phyloP scores from a whole-genome alignment of 306 rosid genomes.

The Alnus rubra region DNA sequence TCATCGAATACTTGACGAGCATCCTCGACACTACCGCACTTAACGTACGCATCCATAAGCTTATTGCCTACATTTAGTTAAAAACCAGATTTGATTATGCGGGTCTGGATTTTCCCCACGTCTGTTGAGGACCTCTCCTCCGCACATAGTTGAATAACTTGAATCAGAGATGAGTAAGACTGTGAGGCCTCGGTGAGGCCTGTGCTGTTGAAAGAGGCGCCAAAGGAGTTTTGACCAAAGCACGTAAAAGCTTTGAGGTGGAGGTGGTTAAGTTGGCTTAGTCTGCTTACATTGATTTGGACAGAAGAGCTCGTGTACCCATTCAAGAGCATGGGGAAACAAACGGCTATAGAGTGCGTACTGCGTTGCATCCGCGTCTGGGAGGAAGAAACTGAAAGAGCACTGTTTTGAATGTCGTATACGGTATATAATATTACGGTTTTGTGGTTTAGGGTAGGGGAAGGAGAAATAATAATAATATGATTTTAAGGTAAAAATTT shows the following conservation, averaged over 20 bases:
- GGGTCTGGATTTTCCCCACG: conserved; percentile 43
- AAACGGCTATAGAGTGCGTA: not conserved
- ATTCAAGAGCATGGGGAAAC: not conserved
- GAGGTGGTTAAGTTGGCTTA: conserved; percentile 1
- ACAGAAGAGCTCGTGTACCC: not conserved
- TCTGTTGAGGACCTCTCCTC: conserved; percentile 38
- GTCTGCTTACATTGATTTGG: not conserved
- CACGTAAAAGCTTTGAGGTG: conserved; percentile 1
- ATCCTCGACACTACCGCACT: conserved; percentile 45
- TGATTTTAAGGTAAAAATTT: no score
- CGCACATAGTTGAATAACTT: conserved; percentile 22
- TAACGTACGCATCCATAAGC: conserved; percentile 51
- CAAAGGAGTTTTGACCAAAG: conserved; percentile 8
- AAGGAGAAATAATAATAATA: no score
- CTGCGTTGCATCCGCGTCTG: not conserved
- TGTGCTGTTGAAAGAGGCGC: conserved; percentile 8
- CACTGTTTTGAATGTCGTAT: no score
- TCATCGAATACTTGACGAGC: conserved; percentile 66
- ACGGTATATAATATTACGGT: no score
- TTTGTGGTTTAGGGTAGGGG: no score
- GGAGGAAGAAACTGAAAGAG: no score
- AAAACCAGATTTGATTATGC: conserved; percentile 43
- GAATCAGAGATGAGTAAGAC: conserved; percentile 44
- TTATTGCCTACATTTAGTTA: conserved; percentile 40
- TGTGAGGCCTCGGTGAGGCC: conserved; percentile 15